Evolutionary conservation across 192 early-diverging fungal species (phyloP), one percentile per base, ranked within the genome.

Genomic region (Entomortierella beljakovae): DNA sequence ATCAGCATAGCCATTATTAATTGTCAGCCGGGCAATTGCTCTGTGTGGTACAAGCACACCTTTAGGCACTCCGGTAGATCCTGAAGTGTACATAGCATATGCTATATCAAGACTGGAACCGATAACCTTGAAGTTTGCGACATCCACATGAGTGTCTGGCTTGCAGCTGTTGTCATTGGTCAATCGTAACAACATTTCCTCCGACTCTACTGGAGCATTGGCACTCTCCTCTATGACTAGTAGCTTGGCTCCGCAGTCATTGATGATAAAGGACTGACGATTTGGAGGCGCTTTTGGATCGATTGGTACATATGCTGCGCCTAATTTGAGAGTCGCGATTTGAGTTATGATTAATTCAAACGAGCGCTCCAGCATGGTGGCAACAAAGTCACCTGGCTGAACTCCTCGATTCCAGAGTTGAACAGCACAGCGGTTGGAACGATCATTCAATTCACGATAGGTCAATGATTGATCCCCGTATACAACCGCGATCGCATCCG

Each of bases 11-110:
- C 49, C 49, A 18, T 50, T 50, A n/a, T 50, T 50, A n/a, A 50
- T 50, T 7, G 23, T 23, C 6, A 50, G n/a, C 5, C 49, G 49
- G 4, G 49, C 49, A 50, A 50, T 50, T 6, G 10, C 49, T 6
- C 16, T 16, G 49, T 50, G 49, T 6, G 49, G 23, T 6, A 50
- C 49, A 6, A 50, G 15, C 16, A 50, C 49, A 50, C 49, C 49
- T 23, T 50, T 50, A 23, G 49, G 49, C 6, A 6, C 5, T 16
- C 49, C 59, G 23, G 59, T 61, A 0, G 59, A 46, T 0, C 59
- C 59, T 38, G 59, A 61, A 10, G 59, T 61, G 16, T 50, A 50
- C 49, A 50, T 50, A n/a, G 23, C 23, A 23, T 50, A 50, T 16
- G 49, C 49, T 16, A n/a, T 50, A n/a, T 50, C 49, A 16, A 5